These are phyloP conservation scores for Pseudogymnoascus sp. DNA, from an alignment of 2,329 filamentous ascomycete genomes.

Conservation along the genomic window DNA sequence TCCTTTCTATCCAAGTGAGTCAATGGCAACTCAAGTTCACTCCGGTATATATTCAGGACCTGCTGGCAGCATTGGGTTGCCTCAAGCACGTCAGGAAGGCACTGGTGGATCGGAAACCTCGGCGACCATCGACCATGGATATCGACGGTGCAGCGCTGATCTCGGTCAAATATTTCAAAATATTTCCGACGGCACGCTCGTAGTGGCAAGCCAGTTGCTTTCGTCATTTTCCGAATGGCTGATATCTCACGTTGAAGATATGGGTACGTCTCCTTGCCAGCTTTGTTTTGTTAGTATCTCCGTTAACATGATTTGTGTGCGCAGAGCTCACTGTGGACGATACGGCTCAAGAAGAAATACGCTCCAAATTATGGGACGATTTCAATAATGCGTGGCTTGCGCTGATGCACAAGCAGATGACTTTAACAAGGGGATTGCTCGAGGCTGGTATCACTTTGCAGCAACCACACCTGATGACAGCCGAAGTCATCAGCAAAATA, in stretches of 20 bases:
- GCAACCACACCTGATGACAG: slow-evolving; percentile 55
- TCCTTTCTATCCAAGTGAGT: neutral
- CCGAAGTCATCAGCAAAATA: slow-evolving; percentile 66
- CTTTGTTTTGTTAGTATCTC: slow-evolving; percentile 24
- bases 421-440: slow-evolving; percentile 51
- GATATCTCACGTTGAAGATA: slow-evolving; percentile 53
- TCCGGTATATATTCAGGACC: neutral
- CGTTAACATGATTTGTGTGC: slow-evolving; percentile 29
- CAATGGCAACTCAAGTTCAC: neutral
- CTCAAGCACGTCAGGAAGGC: neutral
- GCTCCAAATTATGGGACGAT: slow-evolving; percentile 82
- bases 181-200: slow-evolving; percentile 50
- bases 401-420: slow-evolving; percentile 74
- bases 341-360: slow-evolving; percentile 62
- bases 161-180: slow-evolving; percentile 50
- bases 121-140: neutral
- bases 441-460: slow-evolving; percentile 49
- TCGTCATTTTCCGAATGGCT: slow-evolving; percentile 59
- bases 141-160: neutral
- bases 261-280: slow-evolving; percentile 46
- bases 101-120: neutral
- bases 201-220: slow-evolving; percentile 50
- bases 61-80: neutral
- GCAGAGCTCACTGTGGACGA: slow-evolving; percentile 81
- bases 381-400: slow-evolving; percentile 92